A percentile compares a stretch with the other conserved stretches of the same genome.
These are phyloP conservation scores for Aspergillus hiratsukae DNA, from an alignment of 2,329 filamentous ascomycete species.

Conservation along the genomic window DNA sequence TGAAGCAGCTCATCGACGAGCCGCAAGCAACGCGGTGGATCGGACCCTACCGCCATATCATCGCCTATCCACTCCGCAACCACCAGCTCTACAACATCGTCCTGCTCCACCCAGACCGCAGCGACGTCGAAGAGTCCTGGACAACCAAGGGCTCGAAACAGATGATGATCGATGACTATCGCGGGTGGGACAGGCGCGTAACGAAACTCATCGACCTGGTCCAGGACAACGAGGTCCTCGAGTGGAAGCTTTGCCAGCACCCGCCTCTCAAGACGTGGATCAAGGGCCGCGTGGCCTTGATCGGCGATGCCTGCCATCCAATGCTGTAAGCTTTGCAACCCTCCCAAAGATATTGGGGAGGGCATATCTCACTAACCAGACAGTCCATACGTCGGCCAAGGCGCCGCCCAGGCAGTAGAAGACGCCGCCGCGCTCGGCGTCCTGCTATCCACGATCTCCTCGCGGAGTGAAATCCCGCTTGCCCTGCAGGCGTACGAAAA, in stretches of 20 bases:
- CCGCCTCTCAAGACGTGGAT: conserved; percentile 33
- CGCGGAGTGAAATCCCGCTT: conserved; percentile 29
- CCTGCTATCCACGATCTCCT: conserved; percentile 29
- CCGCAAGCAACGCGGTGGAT: conserved; percentile 71
- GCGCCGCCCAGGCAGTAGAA: conserved; percentile 47
- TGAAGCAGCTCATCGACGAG: conserved; percentile 62
- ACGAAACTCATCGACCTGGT: conserved; percentile 57
- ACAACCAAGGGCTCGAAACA: conserved; percentile 59
- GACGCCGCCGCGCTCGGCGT: conserved; percentile 35
- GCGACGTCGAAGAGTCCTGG: conserved; percentile 60
- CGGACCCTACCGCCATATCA: conserved; percentile 69
- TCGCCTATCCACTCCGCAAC: conserved; percentile 68
- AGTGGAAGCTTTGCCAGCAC: conserved; percentile 37
- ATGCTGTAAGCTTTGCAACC: conserved; percentile 31
- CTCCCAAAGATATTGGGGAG: too few relatives aligned
- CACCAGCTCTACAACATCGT: conserved; percentile 64
- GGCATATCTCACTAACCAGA: too few relatives aligned
- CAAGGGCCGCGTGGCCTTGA: conserved; percentile 31
- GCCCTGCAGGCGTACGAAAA: conserved; percentile 34
- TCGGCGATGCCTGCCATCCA: conserved; percentile 45
- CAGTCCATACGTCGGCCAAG: conserved; percentile 38
- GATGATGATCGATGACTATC: conserved; percentile 58
- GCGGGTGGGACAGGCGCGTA: conserved; percentile 58
- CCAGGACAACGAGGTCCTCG: conserved; percentile 47
- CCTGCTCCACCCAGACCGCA: conserved; percentile 57